Evolutionary conservation across 345 rosid genomes (phyloP), one percentile per base, ranked within the genome.

Genomic region (Gossypium raimondii): DNA sequence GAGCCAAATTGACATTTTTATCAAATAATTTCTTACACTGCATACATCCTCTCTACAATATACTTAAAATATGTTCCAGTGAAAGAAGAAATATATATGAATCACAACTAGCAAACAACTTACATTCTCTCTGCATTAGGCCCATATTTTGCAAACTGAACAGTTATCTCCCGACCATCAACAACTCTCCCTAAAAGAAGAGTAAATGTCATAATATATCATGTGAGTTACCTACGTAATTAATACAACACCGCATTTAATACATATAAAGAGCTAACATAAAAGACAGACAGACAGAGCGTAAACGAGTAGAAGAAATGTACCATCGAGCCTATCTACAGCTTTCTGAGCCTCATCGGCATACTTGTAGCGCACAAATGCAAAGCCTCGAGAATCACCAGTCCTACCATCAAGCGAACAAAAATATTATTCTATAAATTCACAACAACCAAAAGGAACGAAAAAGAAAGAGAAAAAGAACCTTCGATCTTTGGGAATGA

Each of bases 41-140:
- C 34, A 66, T 20, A 44, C 68, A 66, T 67, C 48, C 17, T 38
- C 34, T 24, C 41, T 56, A 18, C 41, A 67, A 13, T 24, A 1
- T 7, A 55, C 71, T 13, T 9, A 13, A 67, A 22, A 22, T 47
- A 10, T 13, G 55, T 22, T 67, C 38, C 16, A 22, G 18, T 8
- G 11, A 20, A 2, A 22, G 20, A 44, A 12, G 12, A 44, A 59
- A 76, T 17, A 45, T 11, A 67, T 13, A n/a, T 27, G 41, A 73
- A 67, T 5, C 10, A 41, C 18, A 20, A 56, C 53, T 43, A 57
- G 24, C 51, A 24, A 12, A 70, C 47, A 24, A 73, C 97, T 84
- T 82, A 94, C 98, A 92, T 94, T 76, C 84, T 88, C 83, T 92
- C 98, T 43, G 99, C 97, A 85, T 91, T 91, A 10, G 99, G 98